Conservation (phyloP, 2,329 filamentous ascomycete genomes). For the Penicillium fuscoglaucum region DNA sequence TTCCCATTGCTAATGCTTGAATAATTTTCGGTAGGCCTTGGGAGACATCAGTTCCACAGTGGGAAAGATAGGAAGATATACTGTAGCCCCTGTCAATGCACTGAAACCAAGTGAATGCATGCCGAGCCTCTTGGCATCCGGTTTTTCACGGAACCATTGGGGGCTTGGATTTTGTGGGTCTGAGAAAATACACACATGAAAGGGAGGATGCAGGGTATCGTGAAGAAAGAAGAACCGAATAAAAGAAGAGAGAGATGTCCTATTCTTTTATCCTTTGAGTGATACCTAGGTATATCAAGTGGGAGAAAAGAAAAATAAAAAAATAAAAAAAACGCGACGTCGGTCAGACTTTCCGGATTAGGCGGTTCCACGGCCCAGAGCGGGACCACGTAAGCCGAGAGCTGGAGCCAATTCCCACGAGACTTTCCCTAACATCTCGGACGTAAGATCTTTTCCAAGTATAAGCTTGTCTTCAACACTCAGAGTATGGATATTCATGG, state of each 20-base stretch:
- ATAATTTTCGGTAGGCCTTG: not conserved
- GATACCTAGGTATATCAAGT: not conserved
- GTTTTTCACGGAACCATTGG: not conserved
- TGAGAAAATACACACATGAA: too few relatives aligned
- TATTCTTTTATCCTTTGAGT: not conserved
- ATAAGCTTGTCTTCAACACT: not conserved
- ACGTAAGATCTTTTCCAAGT: slow-evolving; percentile 3
- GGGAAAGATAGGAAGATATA: not conserved
- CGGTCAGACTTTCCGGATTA: slow-evolving; percentile 21
- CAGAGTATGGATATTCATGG: slow-evolving; percentile 13
- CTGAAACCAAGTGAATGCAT: not conserved
- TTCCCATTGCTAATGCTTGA: not conserved
- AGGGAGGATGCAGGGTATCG: not conserved
- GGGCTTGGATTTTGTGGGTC: not conserved
- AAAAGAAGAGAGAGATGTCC: not conserved
- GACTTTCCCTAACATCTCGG: slow-evolving; percentile 1
- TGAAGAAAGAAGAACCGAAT: not conserved
- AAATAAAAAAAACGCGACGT: not conserved
- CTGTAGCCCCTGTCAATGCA: too few relatives aligned
- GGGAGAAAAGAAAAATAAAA: not conserved
- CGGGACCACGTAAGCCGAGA: slow-evolving; percentile 2
- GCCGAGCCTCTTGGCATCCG: not conserved
- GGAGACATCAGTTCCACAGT: too few relatives aligned
- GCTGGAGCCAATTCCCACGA: not conserved
- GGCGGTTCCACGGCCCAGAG: slow-evolving; percentile 3